These are phyloP conservation scores for Exsudoporus floridanus DNA, from an alignment of 1,284 basidiomycete species.

Conservation along the genomic window DNA sequence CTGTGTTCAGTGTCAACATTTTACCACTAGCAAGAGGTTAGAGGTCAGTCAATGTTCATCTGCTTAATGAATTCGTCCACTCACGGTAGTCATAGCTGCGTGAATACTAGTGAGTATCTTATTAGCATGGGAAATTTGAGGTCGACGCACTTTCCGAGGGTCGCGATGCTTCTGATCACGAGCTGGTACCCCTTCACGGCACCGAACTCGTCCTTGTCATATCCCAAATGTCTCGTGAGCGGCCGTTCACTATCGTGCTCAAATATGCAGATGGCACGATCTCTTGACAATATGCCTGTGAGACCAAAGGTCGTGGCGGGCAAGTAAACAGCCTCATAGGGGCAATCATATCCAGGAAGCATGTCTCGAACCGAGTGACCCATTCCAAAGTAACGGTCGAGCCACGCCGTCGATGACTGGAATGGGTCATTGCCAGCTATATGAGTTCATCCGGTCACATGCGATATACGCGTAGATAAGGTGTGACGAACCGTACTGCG, in stretches of 20 bases:
- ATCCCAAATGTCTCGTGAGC: slow-evolving; percentile 58
- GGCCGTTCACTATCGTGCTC: slow-evolving; percentile 60
- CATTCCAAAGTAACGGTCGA: slow-evolving; percentile 69
- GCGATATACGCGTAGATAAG: neutral
- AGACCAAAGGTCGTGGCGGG: slow-evolving; percentile 54
- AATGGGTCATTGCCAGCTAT: slow-evolving; percentile 63
- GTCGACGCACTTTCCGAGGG: slow-evolving; percentile 59
- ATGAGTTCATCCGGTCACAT: neutral
- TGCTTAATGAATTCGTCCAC: slow-evolving; percentile 20
- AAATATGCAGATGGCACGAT: slow-evolving; percentile 62
- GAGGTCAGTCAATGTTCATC: neutral
- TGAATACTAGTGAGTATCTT: neutral
- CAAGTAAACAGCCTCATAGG: slow-evolving; percentile 57
- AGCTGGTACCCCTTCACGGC: slow-evolving; percentile 61
- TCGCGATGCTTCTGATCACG: slow-evolving; percentile 54
- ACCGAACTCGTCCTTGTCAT: slow-evolving; percentile 50
- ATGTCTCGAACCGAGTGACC: slow-evolving; percentile 53
- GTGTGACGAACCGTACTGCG: slow-evolving; percentile 51
- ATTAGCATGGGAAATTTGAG: neutral
- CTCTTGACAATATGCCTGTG: slow-evolving; percentile 43
- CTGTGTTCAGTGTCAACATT: neutral
- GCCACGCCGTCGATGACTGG: slow-evolving; percentile 62
- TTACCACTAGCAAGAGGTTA: slow-evolving; percentile 38
- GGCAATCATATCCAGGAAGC: slow-evolving; percentile 66
- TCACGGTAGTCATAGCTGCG: slow-evolving; percentile 55